Conservation (phyloP, 1,284 basidiomycete genomes). For the Psilocybe mexicana region DNA sequence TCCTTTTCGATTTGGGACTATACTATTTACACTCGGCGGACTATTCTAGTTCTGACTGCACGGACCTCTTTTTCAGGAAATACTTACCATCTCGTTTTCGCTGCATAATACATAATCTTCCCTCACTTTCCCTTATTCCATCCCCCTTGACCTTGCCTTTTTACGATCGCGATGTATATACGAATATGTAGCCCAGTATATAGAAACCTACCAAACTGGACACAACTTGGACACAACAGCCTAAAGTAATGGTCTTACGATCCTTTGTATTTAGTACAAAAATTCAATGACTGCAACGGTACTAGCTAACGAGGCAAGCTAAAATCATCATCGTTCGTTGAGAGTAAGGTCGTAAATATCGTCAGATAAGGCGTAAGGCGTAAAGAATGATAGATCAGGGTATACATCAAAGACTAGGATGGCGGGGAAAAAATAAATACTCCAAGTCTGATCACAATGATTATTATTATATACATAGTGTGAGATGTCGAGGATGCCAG, state of each 20-base stretch:
- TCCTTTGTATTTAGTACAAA: background rate
- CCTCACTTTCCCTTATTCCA: too few species aligned
- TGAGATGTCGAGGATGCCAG: constrained; percentile 10
- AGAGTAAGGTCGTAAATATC: constrained; percentile 18
- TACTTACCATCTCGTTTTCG: too few species aligned
- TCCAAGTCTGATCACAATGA: background rate
- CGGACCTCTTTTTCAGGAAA: background rate
- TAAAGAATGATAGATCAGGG: background rate
- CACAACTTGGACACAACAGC: background rate
- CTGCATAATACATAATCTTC: too few species aligned
- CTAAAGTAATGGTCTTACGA: too few species aligned
- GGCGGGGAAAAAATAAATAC: background rate
- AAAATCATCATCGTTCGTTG: constrained; percentile 5
- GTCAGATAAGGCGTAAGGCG: constrained; percentile 10
- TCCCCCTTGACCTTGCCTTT: too few species aligned
- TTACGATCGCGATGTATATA: too few species aligned
- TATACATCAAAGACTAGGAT: too few species aligned
- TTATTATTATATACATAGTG: constrained; percentile 10
- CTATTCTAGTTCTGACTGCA: background rate
- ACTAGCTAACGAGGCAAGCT: background rate
- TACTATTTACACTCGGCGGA: too few species aligned
- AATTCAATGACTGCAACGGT: background rate
- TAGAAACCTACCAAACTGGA: too few species aligned
- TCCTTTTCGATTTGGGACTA: too few species aligned
- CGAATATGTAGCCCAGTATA: too few species aligned